A percentile compares a stretch with the other conserved stretches of the same genome.
Conservation (phyloP, 371 early-diverging fungal genomes). For the Haplosporangium sp. region DNA sequence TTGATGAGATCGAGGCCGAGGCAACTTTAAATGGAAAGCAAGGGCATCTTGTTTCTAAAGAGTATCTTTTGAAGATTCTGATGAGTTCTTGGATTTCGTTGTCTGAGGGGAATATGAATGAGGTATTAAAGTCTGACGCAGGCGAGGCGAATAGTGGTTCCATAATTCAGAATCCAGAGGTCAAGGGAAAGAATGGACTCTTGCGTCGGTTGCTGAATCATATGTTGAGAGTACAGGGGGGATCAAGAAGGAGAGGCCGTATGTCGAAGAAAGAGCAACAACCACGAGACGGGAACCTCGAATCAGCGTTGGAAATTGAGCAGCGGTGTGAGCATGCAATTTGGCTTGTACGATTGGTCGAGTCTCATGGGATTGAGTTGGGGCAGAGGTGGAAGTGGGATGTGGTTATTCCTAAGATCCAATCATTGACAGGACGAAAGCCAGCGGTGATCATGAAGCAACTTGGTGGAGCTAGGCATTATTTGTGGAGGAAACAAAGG, state of each 20-base stretch:
- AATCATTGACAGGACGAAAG: conserved; percentile 19
- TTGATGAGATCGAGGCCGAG: conserved; percentile 15
- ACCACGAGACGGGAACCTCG: background rate
- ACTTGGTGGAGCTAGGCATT: background rate
- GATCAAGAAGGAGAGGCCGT: background rate
- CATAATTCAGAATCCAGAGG: conserved; percentile 4
- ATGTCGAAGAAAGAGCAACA: conserved; percentile 1
- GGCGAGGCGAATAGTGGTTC: background rate
- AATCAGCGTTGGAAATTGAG: conserved; percentile 11
- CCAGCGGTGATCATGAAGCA: conserved; percentile 12
- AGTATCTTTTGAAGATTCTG: conserved; percentile 25
- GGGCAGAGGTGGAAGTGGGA: conserved; percentile 42
- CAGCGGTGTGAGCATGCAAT: conserved; percentile 37
- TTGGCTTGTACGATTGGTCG: conserved; percentile 37
- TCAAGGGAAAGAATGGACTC: conserved; percentile 47
- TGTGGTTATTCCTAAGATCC: conserved; percentile 27
- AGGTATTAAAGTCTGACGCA: background rate
- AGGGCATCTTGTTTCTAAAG: background rate
- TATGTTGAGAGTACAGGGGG: conserved; percentile 11
- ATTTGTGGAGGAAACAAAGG: background rate
- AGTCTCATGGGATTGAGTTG: conserved; percentile 30
- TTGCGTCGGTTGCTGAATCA: conserved; percentile 45
- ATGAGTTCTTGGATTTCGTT: conserved; percentile 31
- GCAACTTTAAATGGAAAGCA: background rate
- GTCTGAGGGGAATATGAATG: background rate